A percentile compares a stretch with the other conserved stretches of the same genome.
Evolutionary conservation across 257 asterid species (phyloP).

Genomic region (Rehmannia glutinosa): DNA sequence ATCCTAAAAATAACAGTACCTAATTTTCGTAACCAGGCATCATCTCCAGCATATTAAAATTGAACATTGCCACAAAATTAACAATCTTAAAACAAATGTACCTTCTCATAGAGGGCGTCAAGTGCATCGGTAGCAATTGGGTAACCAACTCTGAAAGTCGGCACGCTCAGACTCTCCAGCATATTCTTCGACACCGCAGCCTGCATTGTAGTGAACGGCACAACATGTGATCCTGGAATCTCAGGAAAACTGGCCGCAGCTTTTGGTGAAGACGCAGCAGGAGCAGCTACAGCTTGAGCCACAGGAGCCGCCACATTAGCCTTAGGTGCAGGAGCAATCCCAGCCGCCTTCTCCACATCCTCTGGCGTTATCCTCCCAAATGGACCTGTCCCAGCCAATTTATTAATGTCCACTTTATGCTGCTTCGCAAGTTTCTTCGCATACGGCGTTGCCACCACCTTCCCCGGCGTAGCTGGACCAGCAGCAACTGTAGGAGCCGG

Average conservation of each 20-base stretch:
- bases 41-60: too few species aligned
- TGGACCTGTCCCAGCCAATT: constrained; percentile 76
- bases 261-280: constrained; percentile 33
- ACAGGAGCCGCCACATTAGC: constrained; percentile 28
- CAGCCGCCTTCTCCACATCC: constrained; percentile 93
- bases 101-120: constrained; percentile 80
- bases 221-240: constrained; percentile 59
- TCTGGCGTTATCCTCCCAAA: constrained; percentile 82
- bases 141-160: constrained; percentile 80
- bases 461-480: constrained; percentile 30
- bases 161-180: constrained; percentile 75
- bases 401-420: constrained; percentile 55
- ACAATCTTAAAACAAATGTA: constrained; percentile 16
- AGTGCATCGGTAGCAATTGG: constrained; percentile 62
- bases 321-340: constrained; percentile 44
- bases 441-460: constrained; percentile 45
- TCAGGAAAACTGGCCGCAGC: constrained; percentile 46
- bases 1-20: too few species aligned
- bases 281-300: constrained; percentile 14
- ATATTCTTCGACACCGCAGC: constrained; percentile 77
- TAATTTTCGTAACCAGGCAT: too few species aligned
- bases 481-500: constrained; percentile 27
- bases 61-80: background rate
- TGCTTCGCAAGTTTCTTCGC: constrained; percentile 39
- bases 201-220: constrained; percentile 82